Conservation (phyloP, 495 filamentous ascomycete species). For the Penicillium crystallinum region DNA sequence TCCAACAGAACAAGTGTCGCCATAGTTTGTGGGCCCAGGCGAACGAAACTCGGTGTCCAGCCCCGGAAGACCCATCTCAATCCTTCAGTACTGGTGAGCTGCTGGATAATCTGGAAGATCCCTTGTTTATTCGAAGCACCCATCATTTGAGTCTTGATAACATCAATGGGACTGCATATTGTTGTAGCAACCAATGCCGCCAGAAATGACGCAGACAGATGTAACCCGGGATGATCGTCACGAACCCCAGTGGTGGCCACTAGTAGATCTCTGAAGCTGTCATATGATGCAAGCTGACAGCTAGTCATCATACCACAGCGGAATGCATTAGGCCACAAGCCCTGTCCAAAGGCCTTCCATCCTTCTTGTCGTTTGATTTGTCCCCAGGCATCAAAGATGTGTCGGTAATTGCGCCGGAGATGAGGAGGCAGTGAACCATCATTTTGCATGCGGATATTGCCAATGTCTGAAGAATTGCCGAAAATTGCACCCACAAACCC, state of each 20-base stretch:
- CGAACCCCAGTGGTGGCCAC: background rate
- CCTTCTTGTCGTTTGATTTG: slow-evolving; percentile 74
- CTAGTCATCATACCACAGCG: slow-evolving; percentile 84
- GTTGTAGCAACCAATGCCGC: slow-evolving; percentile 86
- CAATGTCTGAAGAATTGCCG: slow-evolving; percentile 81
- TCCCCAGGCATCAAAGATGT: slow-evolving; percentile 76
- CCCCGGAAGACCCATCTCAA: slow-evolving; percentile 78
- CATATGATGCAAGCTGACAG: slow-evolving; percentile 77
- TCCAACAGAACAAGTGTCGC: slow-evolving; percentile 83
- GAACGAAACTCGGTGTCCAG: slow-evolving; percentile 84
- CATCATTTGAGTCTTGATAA: slow-evolving; percentile 89
- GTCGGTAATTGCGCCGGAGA: slow-evolving; percentile 69
- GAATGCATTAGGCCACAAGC: slow-evolving; percentile 75
- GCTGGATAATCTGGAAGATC: slow-evolving; percentile 9
- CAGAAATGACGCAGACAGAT: slow-evolving; percentile 70
- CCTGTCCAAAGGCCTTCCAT: slow-evolving; percentile 58
- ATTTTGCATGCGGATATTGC: slow-evolving; percentile 94
- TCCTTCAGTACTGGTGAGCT: slow-evolving; percentile 16
- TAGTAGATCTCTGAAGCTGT: slow-evolving; percentile 68
- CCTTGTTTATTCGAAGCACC: slow-evolving; percentile 10
- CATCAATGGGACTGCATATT: slow-evolving; percentile 84
- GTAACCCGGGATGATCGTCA: slow-evolving; percentile 63
- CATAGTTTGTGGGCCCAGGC: slow-evolving; percentile 78
- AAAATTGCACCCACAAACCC: slow-evolving; percentile 78
- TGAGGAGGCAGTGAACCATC: slow-evolving; percentile 64